These are phyloP conservation scores for Areca catechu DNA, from an alignment of 176 grass and related monocot genomes.

Conservation along the genomic window DNA sequence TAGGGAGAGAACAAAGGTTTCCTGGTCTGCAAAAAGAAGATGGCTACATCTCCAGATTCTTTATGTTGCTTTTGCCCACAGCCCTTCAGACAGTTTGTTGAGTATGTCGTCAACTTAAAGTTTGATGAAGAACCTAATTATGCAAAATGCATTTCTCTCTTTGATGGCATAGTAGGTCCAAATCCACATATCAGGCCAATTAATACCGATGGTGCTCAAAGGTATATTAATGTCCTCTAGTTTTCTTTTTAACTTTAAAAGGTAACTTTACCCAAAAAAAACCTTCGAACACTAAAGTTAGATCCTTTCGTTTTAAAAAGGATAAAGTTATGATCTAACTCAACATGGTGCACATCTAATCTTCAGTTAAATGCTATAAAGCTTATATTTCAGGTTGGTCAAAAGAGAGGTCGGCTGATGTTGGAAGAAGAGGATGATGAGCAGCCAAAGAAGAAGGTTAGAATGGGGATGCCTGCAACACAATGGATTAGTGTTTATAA, in stretches of 20 bases:
- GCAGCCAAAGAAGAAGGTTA: constrained; percentile 92
- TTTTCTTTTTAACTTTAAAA: constrained; percentile 1
- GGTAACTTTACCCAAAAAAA: background rate
- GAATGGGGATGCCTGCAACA: constrained; percentile 93
- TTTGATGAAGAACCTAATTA: constrained; percentile 99
- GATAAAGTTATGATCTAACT: too few species aligned
- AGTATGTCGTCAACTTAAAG: constrained; percentile 98
- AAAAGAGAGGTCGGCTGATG: constrained; percentile 80
- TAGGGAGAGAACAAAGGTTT: constrained; percentile 98
- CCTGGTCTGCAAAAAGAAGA: constrained; percentile 99
- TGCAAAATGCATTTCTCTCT: constrained; percentile 88
- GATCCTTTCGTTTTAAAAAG: too few species aligned
- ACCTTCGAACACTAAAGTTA: too few species aligned
- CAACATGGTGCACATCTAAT: constrained; percentile 27
- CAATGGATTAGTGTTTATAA: constrained; percentile 99
- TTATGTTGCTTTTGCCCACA: constrained; percentile 76
- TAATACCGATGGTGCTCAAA: constrained; percentile 98
- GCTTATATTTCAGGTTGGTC: constrained; percentile 93
- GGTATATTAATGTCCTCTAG: constrained; percentile 34
- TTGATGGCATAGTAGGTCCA: constrained; percentile 85
- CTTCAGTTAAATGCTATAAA: constrained; percentile 44
- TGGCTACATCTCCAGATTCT: constrained; percentile 89
- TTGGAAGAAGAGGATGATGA: constrained; percentile 90
- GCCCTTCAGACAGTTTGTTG: constrained; percentile 85
- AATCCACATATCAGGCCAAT: constrained; percentile 94